phyloP scores from a whole-genome alignment of 331 rosid species.

The Dryas integrifolia region DNA sequence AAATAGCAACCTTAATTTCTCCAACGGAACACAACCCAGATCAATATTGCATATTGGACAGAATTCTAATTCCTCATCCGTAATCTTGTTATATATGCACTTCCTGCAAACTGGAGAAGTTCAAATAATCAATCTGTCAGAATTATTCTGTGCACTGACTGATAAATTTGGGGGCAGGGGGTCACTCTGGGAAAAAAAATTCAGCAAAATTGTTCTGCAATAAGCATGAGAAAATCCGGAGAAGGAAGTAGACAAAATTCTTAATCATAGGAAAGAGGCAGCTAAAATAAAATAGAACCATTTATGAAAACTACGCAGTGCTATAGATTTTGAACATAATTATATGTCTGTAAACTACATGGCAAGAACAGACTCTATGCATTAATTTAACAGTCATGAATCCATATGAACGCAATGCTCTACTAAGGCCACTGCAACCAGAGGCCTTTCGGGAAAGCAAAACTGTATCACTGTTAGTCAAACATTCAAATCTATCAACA shows the following conservation, averaged over 20 bases:
- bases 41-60: conserved; percentile 71
- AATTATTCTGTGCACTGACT: conserved; percentile 1
- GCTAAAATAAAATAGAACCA: neutral
- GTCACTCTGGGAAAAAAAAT: neutral
- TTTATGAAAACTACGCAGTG: neutral
- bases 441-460: neutral
- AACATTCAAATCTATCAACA: conserved; percentile 33
- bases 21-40: conserved; percentile 59
- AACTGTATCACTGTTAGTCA: conserved; percentile 19
- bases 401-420: neutral
- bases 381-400: neutral
- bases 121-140: conserved; percentile 16
- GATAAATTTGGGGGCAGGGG: neutral
- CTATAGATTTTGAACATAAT: neutral
- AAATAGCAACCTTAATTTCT: conserved; percentile 59
- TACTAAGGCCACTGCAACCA: conserved; percentile 14
- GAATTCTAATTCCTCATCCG: conserved; percentile 53
- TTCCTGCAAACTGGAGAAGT: conserved; percentile 80
- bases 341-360: neutral
- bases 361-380: neutral
- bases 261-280: neutral
- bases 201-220: neutral
- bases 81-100: conserved; percentile 62
- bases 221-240: neutral
- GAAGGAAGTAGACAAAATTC: neutral